Conservation (phyloP, 2,329 filamentous ascomycete genomes). For the Paracorniculantispora psalliotae region DNA sequence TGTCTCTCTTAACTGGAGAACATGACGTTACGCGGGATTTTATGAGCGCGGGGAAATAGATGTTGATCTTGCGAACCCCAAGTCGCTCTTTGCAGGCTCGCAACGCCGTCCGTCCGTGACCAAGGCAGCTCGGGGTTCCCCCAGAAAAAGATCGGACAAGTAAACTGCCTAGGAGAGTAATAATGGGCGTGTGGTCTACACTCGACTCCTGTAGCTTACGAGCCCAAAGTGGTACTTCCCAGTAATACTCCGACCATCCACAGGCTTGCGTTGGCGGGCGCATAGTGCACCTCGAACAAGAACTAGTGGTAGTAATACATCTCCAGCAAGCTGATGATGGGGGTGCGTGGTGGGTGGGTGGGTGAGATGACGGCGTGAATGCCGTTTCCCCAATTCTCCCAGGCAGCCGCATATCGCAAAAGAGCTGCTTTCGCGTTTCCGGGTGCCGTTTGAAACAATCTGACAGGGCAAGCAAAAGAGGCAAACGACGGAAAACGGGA, state of each 20-base stretch:
- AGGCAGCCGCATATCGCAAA: background rate
- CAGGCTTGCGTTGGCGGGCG: background rate
- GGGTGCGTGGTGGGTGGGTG: background rate
- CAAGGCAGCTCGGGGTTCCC: too few relatives aligned
- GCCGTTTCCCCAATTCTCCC: background rate
- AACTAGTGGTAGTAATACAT: constrained; percentile 4
- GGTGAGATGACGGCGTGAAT: constrained; percentile 8
- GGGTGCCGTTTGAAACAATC: background rate
- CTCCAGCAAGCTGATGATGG: background rate
- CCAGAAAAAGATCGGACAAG: background rate
- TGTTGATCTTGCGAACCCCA: background rate
- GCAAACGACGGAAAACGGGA: background rate
- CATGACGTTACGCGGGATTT: constrained; percentile 1
- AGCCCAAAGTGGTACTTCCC: background rate
- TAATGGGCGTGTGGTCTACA: background rate
- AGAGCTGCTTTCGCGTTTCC: background rate
- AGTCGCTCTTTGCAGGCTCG: background rate
- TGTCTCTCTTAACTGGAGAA: background rate
- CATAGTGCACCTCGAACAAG: background rate
- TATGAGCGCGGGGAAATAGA: background rate
- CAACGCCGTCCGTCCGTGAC: background rate
- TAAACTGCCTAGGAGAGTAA: background rate
- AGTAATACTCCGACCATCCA: constrained; percentile 1
- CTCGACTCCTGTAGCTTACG: background rate
- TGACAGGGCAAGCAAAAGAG: background rate